phyloP scores from a whole-genome alignment of 176 grass and related monocot genomes.

The Cenchrus fungigraminus region DNA sequence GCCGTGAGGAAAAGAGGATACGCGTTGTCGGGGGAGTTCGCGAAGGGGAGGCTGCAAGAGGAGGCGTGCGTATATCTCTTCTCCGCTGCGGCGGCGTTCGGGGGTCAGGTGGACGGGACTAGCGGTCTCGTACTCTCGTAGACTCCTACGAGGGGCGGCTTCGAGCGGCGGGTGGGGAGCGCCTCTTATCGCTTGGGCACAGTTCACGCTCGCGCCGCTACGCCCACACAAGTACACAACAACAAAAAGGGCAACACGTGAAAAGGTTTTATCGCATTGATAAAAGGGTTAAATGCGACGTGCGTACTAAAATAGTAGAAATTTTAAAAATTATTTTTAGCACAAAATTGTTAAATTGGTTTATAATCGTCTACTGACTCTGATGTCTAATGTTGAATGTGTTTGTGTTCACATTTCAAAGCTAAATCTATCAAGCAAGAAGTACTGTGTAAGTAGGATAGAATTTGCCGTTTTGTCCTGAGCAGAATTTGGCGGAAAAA shows the following conservation, averaged over 20 bases:
- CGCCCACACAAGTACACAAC: not conserved
- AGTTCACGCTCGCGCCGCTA: not conserved
- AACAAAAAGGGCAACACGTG: not conserved
- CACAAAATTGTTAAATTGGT: not conserved
- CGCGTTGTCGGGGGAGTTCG: not conserved
- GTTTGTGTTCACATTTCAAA: not conserved
- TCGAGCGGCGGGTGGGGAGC: not conserved
- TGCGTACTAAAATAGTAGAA: not conserved
- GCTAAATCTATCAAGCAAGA: no score
- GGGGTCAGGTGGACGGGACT: not conserved
- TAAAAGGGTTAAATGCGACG: not conserved
- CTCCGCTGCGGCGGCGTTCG: slow-evolving; percentile 1
- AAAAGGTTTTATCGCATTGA: not conserved
- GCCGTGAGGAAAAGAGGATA: not conserved
- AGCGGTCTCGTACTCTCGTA: slow-evolving; percentile 9
- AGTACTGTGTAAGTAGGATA: no score
- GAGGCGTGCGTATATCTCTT: slow-evolving; percentile 31
- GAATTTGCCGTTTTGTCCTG: no score
- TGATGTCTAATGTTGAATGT: not conserved
- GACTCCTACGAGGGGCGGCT: not conserved
- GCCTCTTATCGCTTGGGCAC: slow-evolving; percentile 11
- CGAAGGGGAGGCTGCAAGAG: not conserved
- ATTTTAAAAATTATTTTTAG: no score
- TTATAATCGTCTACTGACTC: not conserved
- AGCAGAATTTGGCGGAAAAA: no score